Conservation (phyloP, 495 filamentous ascomycete species). For the Penicillium manginii region DNA sequence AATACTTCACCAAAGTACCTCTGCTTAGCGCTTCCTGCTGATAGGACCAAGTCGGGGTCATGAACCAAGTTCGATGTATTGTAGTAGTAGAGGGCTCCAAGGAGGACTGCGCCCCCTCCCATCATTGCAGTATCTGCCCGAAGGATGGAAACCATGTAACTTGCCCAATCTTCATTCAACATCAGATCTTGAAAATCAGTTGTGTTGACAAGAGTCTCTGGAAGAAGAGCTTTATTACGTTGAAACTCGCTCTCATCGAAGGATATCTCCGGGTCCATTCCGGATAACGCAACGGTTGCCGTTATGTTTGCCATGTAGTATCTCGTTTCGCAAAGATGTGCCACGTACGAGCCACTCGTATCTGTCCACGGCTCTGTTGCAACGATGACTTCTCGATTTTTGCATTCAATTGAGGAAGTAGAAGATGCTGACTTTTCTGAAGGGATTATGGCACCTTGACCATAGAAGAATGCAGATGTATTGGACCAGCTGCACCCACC, state of each 20-base stretch:
- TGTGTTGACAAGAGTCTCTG: conserved; percentile 23
- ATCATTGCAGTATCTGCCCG: conserved; percentile 11
- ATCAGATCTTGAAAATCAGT: conserved; percentile 15
- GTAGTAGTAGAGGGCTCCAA: conserved; percentile 26
- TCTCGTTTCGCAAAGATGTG: conserved; percentile 27
- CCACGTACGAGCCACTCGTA: conserved; percentile 1
- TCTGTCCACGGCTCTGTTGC: conserved; percentile 25
- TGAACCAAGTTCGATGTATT: conserved; percentile 22
- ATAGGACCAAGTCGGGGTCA: conserved; percentile 16
- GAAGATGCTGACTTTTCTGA: not conserved
- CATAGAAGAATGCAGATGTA: conserved; percentile 23
- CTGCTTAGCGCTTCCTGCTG: conserved; percentile 33
- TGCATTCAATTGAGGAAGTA: conserved; percentile 7
- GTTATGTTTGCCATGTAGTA: conserved; percentile 40
- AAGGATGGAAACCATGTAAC: conserved; percentile 27
- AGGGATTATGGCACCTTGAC: not conserved
- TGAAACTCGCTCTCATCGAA: conserved; percentile 29
- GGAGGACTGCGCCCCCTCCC: conserved; percentile 19
- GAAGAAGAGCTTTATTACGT: conserved; percentile 15
- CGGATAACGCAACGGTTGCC: conserved; percentile 20
- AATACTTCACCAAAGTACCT: conserved; percentile 41
- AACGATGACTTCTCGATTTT: conserved; percentile 18
- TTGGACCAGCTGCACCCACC: conserved; percentile 31
- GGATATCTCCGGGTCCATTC: conserved; percentile 23
- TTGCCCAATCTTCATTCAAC: conserved; percentile 27